A percentile compares a stretch with the other conserved stretches of the same genome.
These are phyloP conservation scores for Daedaleopsis sinensis DNA, from an alignment of 768 basidiomycete genomes.

Conservation along the genomic window DNA sequence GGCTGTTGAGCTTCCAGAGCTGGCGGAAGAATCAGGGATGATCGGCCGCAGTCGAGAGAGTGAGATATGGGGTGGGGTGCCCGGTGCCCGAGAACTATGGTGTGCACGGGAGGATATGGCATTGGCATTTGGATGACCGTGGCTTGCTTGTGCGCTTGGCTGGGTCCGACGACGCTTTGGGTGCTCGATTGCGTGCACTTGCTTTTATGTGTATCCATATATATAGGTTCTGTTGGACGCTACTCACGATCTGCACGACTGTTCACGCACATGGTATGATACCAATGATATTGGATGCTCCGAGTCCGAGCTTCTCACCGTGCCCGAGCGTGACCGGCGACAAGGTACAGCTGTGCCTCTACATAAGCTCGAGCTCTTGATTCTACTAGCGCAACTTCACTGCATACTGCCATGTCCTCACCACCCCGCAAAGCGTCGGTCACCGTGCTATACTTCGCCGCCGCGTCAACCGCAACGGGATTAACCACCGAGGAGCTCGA, in stretches of 20 bases:
- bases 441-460: slow-evolving; percentile 57
- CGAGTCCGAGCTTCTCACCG: background rate
- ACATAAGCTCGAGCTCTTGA: background rate
- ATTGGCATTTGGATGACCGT: too few relatives aligned
- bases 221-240: background rate
- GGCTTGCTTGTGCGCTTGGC: background rate
- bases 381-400: background rate
- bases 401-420: slow-evolving; percentile 16
- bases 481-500: slow-evolving; percentile 54
- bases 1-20: slow-evolving; percentile 72
- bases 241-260: background rate
- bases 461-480: slow-evolving; percentile 72
- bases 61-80: background rate
- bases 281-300: background rate
- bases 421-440: slow-evolving; percentile 26
- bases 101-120: too few relatives aligned
- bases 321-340: background rate
- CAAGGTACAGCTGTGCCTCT: background rate
- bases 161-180: background rate
- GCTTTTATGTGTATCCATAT: background rate
- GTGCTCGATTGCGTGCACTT: background rate
- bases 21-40: slow-evolving; percentile 39
- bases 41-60: background rate
- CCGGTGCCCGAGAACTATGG: too few relatives aligned
- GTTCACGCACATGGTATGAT: background rate